A percentile compares a stretch with the other conserved stretches of the same genome.
These are phyloP conservation scores for Spergularia marina DNA, from an alignment of 148 eudicot species.

Conservation along the genomic window DNA sequence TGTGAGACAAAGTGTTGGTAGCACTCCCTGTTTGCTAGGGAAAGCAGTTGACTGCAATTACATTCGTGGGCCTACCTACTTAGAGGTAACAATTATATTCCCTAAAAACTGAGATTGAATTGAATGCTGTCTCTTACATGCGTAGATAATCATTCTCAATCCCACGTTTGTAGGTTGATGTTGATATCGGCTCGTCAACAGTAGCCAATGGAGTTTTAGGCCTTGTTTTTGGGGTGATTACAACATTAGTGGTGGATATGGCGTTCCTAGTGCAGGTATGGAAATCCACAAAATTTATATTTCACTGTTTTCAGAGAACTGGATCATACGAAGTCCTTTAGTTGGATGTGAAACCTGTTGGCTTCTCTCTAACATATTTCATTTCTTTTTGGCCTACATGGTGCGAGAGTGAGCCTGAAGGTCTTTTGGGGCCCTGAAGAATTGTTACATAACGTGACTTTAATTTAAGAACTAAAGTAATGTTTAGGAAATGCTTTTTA, in stretches of 20 bases:
- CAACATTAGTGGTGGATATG: conserved; percentile 96
- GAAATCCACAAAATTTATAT: background rate
- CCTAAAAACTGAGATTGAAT: conserved; percentile 5
- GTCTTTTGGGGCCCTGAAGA: background rate
- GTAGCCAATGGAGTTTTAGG: conserved; percentile 99
- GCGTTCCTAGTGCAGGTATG: conserved; percentile 98
- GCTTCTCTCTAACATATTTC: background rate
- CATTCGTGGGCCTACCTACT: conserved; percentile 85
- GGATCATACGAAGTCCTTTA: background rate
- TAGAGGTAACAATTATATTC: conserved; percentile 54
- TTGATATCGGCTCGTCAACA: conserved; percentile 97
- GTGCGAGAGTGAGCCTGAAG: no score
- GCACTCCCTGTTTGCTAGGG: conserved; percentile 91
- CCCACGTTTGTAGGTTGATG: conserved; percentile 66
- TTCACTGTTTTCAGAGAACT: conserved; percentile 5
- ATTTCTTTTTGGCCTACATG: background rate
- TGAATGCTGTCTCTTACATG: background rate
- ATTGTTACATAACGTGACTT: background rate
- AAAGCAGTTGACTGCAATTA: conserved; percentile 99
- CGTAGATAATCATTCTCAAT: conserved; percentile 13
- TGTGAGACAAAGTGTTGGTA: conserved; percentile 97
- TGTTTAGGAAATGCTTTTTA: background rate
- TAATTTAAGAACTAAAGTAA: background rate
- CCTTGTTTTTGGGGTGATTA: conserved; percentile 91
- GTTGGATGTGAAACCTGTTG: background rate